phyloP scores from a whole-genome alignment of 2,329 filamentous ascomycete genomes.

The Podosphaera fusca region DNA sequence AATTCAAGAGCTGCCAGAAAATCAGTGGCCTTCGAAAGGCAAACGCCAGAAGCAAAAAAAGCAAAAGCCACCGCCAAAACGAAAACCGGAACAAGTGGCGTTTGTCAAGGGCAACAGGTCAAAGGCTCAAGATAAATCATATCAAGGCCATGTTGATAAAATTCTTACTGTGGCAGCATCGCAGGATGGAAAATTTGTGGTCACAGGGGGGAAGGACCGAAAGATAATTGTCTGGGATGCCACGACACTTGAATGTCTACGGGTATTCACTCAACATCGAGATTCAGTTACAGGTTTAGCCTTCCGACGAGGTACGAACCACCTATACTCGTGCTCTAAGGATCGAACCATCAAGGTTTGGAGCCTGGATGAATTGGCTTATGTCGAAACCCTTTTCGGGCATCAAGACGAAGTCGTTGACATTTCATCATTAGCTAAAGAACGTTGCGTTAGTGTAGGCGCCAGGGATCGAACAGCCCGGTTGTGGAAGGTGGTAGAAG shows the following conservation, averaged over 20 bases:
- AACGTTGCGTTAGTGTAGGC: constrained; percentile 78
- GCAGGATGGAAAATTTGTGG: constrained; percentile 72
- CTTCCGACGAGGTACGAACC: constrained; percentile 72
- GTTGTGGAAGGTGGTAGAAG: constrained; percentile 88
- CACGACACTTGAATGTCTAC: constrained; percentile 50
- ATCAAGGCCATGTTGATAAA: constrained; percentile 53
- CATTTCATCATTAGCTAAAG: constrained; percentile 60
- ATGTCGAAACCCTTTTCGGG: constrained; percentile 86
- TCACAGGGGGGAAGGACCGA: constrained; percentile 68
- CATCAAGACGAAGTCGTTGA: constrained; percentile 82
- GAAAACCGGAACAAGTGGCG: constrained; percentile 37
- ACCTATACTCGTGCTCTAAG: constrained; percentile 73
- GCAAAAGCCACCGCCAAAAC: constrained; percentile 34
- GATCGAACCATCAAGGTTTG: constrained; percentile 92
- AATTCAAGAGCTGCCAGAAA: constrained; percentile 39
- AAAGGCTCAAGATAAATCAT: constrained; percentile 38
- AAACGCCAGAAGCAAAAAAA: constrained; percentile 30
- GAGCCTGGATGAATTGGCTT: constrained; percentile 77
- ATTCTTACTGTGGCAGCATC: constrained; percentile 76
- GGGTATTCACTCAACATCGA: constrained; percentile 76
- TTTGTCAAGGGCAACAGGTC: constrained; percentile 38
- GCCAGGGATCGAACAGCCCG: constrained; percentile 77
- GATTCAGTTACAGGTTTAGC: constrained; percentile 67
- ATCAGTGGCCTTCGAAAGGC: constrained; percentile 33
- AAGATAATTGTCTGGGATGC: constrained; percentile 78